Evolutionary conservation across 1,139 yeast species (phyloP), one percentile per base, ranked within the genome.

Genomic region (Suhomyces bolitotheri): DNA sequence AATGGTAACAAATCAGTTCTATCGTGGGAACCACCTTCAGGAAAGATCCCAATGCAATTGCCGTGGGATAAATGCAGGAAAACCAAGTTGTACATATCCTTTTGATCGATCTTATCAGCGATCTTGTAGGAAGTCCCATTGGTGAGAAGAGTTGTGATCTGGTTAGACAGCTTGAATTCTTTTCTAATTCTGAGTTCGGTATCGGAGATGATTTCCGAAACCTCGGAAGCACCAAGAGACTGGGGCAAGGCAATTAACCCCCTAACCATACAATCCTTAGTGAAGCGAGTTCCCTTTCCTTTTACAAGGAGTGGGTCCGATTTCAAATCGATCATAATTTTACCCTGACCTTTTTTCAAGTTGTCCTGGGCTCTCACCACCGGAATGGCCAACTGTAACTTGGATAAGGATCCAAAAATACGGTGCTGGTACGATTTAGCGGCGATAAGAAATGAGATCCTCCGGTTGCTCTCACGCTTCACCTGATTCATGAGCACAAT

Each of bases 301-400:
- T 60, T 57, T 3, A 90, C 66, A 22, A 60, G 53, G 31, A 75
- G 64, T 1, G 79, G 75, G 36, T 64, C 64, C 7, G 55, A 46
- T 15, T 71, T 71, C 41, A 76, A 68, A 36, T 76, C 72, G 10
- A 74, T 66, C 44, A 64, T 62, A 16, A 86, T 80, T 39, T 65
- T 71, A 3, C 95, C 95, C 2, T 70, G 54, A 7, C 81, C 90
- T 4, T 68, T 59, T 22, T 56, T 63, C 55, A 90, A 71, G 55
- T 79, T 80, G 58, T 92, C 98, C 58, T 92, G 97, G 3, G 96
- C 88, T 46, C 98, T 73, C 20, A 79, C 83, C 3, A 92, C 98
- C 2, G 97, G 96, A 45, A 92, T 92, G 2, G 95, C 72, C 60
- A 82, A 71, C 47, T 88, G 88, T 41, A 83, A 73, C 38, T 82